Evolutionary conservation across 352 stramenopile genomes (phyloP).

Genomic region (Phytophthora pini): DNA sequence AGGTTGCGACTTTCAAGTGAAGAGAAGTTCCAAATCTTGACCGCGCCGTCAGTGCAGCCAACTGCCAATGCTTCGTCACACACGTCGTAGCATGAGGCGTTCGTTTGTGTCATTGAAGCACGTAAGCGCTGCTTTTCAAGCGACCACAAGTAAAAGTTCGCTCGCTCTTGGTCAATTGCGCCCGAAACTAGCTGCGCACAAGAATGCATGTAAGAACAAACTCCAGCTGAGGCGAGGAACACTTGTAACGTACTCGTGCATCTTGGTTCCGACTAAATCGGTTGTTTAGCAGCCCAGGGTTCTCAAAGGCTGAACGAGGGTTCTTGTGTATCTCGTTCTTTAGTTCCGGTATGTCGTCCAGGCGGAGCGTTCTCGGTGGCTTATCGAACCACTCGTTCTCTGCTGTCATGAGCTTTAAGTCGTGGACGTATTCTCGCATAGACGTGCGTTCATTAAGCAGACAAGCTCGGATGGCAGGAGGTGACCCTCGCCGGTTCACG

Average conservation of each 20-base stretch:
- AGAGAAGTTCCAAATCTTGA: constrained; percentile 87
- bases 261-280: constrained; percentile 68
- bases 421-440: constrained; percentile 87
- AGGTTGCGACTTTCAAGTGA: constrained; percentile 59
- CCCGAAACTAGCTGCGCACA: constrained; percentile 73
- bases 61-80: constrained; percentile 85
- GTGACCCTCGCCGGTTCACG: constrained; percentile 83
- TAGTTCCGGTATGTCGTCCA: constrained; percentile 66
- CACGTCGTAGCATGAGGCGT: constrained; percentile 77
- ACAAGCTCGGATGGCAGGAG: constrained; percentile 85
- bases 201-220: constrained; percentile 9
- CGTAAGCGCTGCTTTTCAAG: constrained; percentile 71
- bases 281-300: constrained; percentile 67
- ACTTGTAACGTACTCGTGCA: constrained; percentile 55
- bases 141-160: constrained; percentile 88
- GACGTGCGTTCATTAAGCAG: constrained; percentile 85
- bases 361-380: constrained; percentile 38
- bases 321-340: constrained; percentile 65
- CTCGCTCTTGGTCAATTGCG: constrained; percentile 71
- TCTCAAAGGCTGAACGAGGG: constrained; percentile 60
- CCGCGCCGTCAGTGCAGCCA: constrained; percentile 74
- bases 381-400: constrained; percentile 80
- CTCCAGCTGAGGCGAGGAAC: not conserved
- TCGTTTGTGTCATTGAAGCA: constrained; percentile 70
- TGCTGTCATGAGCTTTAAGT: constrained; percentile 78